These are phyloP conservation scores for Metschnikowia cerradonensis DNA, from an alignment of 805 yeast genomes.

Conservation along the genomic window DNA sequence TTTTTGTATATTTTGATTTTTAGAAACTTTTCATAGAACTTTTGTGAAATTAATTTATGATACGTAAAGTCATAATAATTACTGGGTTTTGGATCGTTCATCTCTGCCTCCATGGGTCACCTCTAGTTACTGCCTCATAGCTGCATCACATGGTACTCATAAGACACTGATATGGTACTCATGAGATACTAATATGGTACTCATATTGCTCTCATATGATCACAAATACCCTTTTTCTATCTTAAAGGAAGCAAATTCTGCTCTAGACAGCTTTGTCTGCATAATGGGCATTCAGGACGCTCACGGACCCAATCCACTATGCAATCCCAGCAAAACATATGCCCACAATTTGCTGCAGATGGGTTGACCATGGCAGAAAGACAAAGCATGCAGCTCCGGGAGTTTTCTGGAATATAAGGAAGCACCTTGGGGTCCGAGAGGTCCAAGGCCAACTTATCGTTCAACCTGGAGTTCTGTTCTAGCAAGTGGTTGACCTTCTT, in stretches of 20 bases:
- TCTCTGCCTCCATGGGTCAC: too few relatives aligned
- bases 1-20: too few relatives aligned
- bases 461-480: constrained; percentile 3
- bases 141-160: too few relatives aligned
- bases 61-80: too few relatives aligned
- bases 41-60: too few relatives aligned
- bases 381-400: constrained; percentile 83
- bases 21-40: too few relatives aligned
- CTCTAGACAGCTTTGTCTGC: constrained; percentile 66
- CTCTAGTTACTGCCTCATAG: too few relatives aligned
- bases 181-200: too few relatives aligned
- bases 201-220: background rate
- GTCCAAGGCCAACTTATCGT: constrained; percentile 33
- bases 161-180: too few relatives aligned
- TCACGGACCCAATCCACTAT: constrained; percentile 87
- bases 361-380: constrained; percentile 78
- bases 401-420: constrained; percentile 64
- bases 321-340: constrained; percentile 89
- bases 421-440: constrained; percentile 54
- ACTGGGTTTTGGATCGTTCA: too few relatives aligned
- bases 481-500: constrained; percentile 6
- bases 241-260: constrained; percentile 57
- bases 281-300: constrained; percentile 85
- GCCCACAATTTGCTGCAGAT: constrained; percentile 86
- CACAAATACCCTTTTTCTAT: background rate